Evolutionary conservation across 495 filamentous ascomycete genomes (phyloP).

Genomic region (Penicillium paradoxum): DNA sequence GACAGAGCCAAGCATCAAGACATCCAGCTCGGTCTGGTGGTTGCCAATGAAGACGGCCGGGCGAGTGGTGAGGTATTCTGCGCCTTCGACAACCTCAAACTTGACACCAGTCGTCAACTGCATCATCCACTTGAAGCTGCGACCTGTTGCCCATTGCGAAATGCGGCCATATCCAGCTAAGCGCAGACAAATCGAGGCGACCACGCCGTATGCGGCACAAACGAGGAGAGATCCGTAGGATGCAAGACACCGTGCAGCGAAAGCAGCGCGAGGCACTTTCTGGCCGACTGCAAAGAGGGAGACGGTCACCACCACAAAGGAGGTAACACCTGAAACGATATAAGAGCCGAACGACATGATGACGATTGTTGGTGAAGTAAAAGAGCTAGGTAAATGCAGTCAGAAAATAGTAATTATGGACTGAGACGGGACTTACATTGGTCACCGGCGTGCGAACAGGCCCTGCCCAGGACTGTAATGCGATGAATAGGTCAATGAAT

Average conservation of each 20-base stretch:
- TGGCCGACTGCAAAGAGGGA: constrained; percentile 55
- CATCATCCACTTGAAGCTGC: constrained; percentile 81
- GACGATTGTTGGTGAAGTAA: constrained; percentile 5
- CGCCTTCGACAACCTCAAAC: constrained; percentile 68
- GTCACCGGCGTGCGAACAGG: background rate
- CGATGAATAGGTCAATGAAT: background rate
- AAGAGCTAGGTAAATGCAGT: constrained; percentile 2
- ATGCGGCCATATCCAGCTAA: constrained; percentile 65
- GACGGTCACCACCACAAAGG: constrained; percentile 50
- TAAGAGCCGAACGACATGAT: constrained; percentile 43
- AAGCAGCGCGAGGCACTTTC: constrained; percentile 54
- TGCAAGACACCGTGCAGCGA: constrained; percentile 67
- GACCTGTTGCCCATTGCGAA: constrained; percentile 79
- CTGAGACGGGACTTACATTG: background rate
- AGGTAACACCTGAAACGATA: constrained; percentile 48
- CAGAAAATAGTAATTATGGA: background rate
- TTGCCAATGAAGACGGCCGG: constrained; percentile 91
- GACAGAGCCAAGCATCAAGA: constrained; percentile 78
- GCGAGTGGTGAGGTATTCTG: constrained; percentile 59
- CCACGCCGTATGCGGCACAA: constrained; percentile 71
- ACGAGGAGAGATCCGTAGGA: constrained; percentile 59
- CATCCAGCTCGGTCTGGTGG: constrained; percentile 92
- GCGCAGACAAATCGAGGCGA: constrained; percentile 67
- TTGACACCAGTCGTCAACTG: constrained; percentile 66
- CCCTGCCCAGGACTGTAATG: background rate